phyloP scores from a whole-genome alignment of 345 rosid genomes.

The Rhodamnia rubescens region DNA sequence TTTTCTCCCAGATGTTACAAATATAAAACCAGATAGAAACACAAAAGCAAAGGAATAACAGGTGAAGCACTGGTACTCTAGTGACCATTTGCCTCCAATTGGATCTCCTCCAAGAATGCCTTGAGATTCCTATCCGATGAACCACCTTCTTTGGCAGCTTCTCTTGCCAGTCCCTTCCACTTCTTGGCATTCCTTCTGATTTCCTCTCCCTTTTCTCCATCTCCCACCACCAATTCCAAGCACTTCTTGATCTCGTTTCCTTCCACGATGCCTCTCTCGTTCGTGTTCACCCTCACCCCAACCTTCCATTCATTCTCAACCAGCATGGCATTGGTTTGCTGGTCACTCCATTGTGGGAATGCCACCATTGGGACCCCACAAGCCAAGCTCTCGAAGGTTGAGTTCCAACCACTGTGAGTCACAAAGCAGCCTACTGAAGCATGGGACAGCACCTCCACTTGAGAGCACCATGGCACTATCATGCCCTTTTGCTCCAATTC shows the following conservation, averaged over 20 bases:
- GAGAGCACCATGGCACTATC: slow-evolving; percentile 65
- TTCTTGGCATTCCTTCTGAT: slow-evolving; percentile 24
- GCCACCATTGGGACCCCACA: slow-evolving; percentile 54
- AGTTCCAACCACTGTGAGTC: slow-evolving; percentile 74
- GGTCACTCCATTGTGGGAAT: slow-evolving; percentile 53
- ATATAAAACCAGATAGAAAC: neutral
- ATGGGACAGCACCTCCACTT: slow-evolving; percentile 50
- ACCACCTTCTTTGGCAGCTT: slow-evolving; percentile 36
- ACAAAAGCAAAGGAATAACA: neutral
- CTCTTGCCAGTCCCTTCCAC: slow-evolving; percentile 44
- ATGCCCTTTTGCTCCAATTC: slow-evolving; percentile 44
- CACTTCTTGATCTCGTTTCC: slow-evolving; percentile 47
- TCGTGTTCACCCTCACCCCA: slow-evolving; percentile 35
- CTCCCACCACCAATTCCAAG: slow-evolving; percentile 45
- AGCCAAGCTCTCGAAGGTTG: slow-evolving; percentile 53
- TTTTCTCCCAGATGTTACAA: neutral
- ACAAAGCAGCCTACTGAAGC: slow-evolving; percentile 48
- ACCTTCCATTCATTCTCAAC: slow-evolving; percentile 43
- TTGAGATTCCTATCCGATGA: slow-evolving; percentile 39
- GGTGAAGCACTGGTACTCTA: neutral
- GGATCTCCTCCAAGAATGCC: neutral
- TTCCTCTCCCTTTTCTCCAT: slow-evolving; percentile 17
- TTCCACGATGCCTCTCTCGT: slow-evolving; percentile 34
- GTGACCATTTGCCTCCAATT: neutral
- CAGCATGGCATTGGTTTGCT: slow-evolving; percentile 50